Base-by-base conservation (phyloP, 2,329 filamentous ascomycete species). In the Basipetospora chlamydospora region DNA sequence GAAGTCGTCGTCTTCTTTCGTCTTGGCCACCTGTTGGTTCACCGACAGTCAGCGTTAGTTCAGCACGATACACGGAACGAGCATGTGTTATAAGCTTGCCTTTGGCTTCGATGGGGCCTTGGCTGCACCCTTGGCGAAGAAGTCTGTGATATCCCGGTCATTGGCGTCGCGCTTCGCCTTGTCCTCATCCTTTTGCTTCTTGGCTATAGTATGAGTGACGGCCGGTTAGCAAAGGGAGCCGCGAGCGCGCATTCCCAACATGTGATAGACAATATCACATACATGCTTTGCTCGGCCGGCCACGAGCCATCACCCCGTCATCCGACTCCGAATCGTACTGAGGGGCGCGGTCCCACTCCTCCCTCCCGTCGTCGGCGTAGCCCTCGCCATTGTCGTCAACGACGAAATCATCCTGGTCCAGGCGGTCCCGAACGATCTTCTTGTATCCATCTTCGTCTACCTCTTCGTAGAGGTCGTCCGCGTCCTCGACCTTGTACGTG, bases 381-480 rank as follows among this genome's bases (percentile, higher is more conserved):
- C 90, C 88, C 54, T 88, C 85, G 51, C 88, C 88, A 62, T 95
- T 93, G 61, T 98, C 90, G 63, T 96, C 90, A 41, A 98, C 87
- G 36, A 98, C 88, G 51, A 98, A 98, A 60, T 98, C 90, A 49
- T 98, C 90, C 50, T 93, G 70, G 52, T 96, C 83, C 35, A 98
- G 67, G 32, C 90, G 79, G 39, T 80, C 76, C 28, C 90, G 75
- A 11, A 98, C 86, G 46, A 96, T 80, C 56, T 92, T 92, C 64
- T 95, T 95, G 67, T 98, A 98, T 35, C 83, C 82, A 50, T 90
- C 88, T 50, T 98, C 90, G 52, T 96, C 87, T 33, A 98, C 86
- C 50, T 93, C 87, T 44, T 96, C 90, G 61, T 96, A 98, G 30
- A 98, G 66, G 47, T 83, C 76, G 45, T 79, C 73, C 48, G 83